A percentile compares a stretch with the other conserved stretches of the same genome.
Conservation (phyloP, 192 early-diverging fungal genomes). For the Jimgerdemannia flammicorona region DNA sequence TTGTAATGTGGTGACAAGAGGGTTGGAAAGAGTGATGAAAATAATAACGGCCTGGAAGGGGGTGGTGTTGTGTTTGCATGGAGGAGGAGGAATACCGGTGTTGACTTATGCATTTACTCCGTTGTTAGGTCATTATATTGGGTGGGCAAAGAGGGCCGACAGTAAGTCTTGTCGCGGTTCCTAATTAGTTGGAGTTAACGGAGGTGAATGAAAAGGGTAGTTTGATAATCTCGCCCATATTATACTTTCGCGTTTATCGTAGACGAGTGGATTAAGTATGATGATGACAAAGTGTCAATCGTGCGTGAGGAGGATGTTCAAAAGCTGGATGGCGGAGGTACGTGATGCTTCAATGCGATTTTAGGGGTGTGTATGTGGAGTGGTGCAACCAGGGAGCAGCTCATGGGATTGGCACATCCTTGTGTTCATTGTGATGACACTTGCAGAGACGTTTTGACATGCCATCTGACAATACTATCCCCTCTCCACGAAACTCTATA, state of each 20-base stretch:
- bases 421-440: not conserved
- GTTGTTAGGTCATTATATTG: slow-evolving; percentile 73
- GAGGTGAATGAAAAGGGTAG: not conserved
- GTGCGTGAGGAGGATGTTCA: slow-evolving; percentile 83
- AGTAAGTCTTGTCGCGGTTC: slow-evolving; percentile 6
- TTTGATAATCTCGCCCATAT: not conserved
- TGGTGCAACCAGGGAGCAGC: not conserved
- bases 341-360: too few relatives aligned
- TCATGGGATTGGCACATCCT: not conserved
- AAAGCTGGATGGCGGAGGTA: slow-evolving; percentile 84
- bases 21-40: too few relatives aligned
- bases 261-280: slow-evolving; percentile 83
- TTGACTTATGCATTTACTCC: too few relatives aligned
- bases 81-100: too few relatives aligned
- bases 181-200: not conserved
- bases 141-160: slow-evolving; percentile 82
- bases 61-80: too few relatives aligned
- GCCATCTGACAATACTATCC: slow-evolving; percentile 8
- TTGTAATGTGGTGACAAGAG: too few relatives aligned
- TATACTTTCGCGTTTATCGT: not conserved
- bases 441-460: not conserved
- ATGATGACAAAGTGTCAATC: slow-evolving; percentile 91
- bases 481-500: too few relatives aligned
- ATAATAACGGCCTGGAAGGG: too few relatives aligned
- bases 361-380: slow-evolving; percentile 19